Evolutionary conservation across 768 basidiomycete genomes (phyloP), one percentile per base, ranked within the genome.

Genomic region (Paxillus rubicundulus): DNA sequence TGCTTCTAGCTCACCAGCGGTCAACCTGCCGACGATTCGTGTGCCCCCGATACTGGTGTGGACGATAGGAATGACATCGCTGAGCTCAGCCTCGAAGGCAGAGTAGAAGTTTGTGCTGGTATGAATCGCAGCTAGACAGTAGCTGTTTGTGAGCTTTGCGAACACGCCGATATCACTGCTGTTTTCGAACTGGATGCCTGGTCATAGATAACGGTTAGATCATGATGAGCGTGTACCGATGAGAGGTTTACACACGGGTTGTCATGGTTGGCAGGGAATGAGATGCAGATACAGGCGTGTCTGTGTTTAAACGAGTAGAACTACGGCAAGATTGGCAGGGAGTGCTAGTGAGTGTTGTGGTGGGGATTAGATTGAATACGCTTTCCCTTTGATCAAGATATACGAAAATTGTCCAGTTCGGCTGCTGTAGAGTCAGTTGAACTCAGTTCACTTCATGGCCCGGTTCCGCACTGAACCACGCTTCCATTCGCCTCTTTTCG

Each of bases 101-200:
- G 94, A 97, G 79, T 95, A 96, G 65, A 99, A 99, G 75, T 98
- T 98, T 58, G 93, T 86, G 73, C 92, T 89, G 71, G 95, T 89
- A 70, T 93, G 88, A 67, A 98, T 82, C 57, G 94, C 92, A 63
- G 82, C 84, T 44, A 99, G 85, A 74, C 96, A 98, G 81, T 97
- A 99, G 66, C 86, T 90, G 79, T 99, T 98, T 65, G 96, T 98
- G 65, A 98, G 81, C 74, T 97, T 97, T 64, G 93, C 78, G 74
- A 98, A 99, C 40, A 99, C 96, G 63, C 96, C 96, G 63, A 99
- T 82, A 65, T 98, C 94, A 73, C 86, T 87, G 75, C 82, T 88
- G 75, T 94, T 95, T 77, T 95, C 92, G 68, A 93, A 95, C 76
- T 93, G 90, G 58, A 91, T 76, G 70, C 92, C 91, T 93, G 65